Conservation (phyloP, 108 stramenopile species). For the Cylindrotheca closterium region DNA sequence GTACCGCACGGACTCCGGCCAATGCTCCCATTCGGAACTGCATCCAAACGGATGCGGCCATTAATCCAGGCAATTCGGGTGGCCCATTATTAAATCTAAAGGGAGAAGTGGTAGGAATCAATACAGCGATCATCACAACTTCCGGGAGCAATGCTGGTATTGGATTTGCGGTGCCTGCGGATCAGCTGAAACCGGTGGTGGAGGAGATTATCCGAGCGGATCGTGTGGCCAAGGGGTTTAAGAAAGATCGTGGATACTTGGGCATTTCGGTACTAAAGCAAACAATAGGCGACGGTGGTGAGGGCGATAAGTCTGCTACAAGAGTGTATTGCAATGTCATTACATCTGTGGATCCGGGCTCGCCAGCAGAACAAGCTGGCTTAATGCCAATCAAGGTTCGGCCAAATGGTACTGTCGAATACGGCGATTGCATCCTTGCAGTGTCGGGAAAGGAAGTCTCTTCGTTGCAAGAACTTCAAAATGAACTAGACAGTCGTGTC, state of each 20-base stretch:
- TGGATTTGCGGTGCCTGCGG: conserved; percentile 82
- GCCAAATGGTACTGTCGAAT: conserved; percentile 8
- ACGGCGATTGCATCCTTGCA: conserved; percentile 67
- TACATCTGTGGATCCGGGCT: conserved; percentile 23
- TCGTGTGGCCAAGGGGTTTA: conserved; percentile 4
- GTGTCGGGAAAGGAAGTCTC: conserved; percentile 53
- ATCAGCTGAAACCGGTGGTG: conserved; percentile 46
- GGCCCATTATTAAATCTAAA: conserved; percentile 83
- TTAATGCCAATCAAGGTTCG: conserved; percentile 26
- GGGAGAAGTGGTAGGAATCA: conserved; percentile 90
- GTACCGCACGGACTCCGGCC: conserved; percentile 47
- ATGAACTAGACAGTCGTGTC: conserved; percentile 45
- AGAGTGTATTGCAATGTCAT: conserved; percentile 28
- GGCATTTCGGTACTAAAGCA: conserved; percentile 39
- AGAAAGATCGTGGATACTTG: conserved; percentile 27
- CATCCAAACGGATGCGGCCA: conserved; percentile 92
- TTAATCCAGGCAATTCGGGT: conserved; percentile 94
- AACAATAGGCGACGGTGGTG: too few relatives aligned
- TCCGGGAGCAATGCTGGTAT: conserved; percentile 75
- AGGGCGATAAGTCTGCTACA: conserved; percentile 8
- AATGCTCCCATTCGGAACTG: conserved; percentile 75
- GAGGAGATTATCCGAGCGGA: conserved; percentile 40
- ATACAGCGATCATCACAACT: conserved; percentile 82
- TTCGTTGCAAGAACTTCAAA: conserved; percentile 44
- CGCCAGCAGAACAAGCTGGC: conserved; percentile 48